A percentile compares a stretch with the other conserved stretches of the same genome.
Evolutionary conservation across 1,284 basidiomycete genomes (phyloP).

Genomic region (Rhodofomes roseus): DNA sequence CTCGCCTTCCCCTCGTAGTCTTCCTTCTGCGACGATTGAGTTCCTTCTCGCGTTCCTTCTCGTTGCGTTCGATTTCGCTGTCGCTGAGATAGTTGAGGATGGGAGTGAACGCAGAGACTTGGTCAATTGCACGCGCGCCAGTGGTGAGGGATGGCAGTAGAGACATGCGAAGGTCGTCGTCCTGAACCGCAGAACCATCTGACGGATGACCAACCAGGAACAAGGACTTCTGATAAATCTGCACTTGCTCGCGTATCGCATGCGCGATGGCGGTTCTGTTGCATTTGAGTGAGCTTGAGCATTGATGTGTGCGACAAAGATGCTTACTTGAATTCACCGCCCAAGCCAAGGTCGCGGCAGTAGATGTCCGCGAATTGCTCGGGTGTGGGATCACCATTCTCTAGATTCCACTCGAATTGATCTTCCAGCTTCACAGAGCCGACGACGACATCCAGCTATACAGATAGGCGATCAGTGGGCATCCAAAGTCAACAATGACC

Average conservation of each 20-base stretch:
- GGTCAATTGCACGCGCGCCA: slow-evolving; percentile 68
- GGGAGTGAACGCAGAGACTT: slow-evolving; percentile 82
- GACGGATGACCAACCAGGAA: slow-evolving; percentile 88
- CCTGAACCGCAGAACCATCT: slow-evolving; percentile 76
- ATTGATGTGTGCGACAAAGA: not conserved
- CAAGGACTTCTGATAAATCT: slow-evolving; percentile 88
- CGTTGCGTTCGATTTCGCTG: slow-evolving; percentile 83
- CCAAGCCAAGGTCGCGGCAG: slow-evolving; percentile 83
- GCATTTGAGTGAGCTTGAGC: slow-evolving; percentile 6
- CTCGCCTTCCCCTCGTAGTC: slow-evolving; percentile 84
- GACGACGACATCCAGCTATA: slow-evolving; percentile 91
- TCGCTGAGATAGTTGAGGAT: slow-evolving; percentile 86
- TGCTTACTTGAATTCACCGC: slow-evolving; percentile 87
- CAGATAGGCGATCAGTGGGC: slow-evolving; percentile 15
- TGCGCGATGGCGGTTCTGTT: slow-evolving; percentile 90
- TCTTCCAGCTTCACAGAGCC: slow-evolving; percentile 93
- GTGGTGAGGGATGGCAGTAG: slow-evolving; percentile 81
- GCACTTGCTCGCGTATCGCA: slow-evolving; percentile 93
- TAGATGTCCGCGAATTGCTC: slow-evolving; percentile 93
- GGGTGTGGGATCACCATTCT: slow-evolving; percentile 74
- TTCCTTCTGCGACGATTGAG: slow-evolving; percentile 82
- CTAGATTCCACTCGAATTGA: slow-evolving; percentile 98
- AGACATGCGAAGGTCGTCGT: slow-evolving; percentile 89
- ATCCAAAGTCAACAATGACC: not conserved
- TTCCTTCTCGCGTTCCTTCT: slow-evolving; percentile 93